Conservation (phyloP, 169 alveolate genomes). For the Theileria parva region DNA sequence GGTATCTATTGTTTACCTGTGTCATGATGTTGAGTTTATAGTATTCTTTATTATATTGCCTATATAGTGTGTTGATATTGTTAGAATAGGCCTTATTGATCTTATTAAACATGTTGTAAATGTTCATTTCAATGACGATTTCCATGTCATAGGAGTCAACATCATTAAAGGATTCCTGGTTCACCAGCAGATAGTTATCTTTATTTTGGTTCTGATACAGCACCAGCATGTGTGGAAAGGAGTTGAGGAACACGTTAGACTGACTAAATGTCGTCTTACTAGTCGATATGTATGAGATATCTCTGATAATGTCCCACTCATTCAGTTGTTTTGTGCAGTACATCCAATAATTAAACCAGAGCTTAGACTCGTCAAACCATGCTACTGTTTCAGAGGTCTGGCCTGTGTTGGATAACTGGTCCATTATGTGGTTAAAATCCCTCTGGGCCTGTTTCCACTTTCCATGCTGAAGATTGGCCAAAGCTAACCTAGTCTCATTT, state of each 20-base stretch:
- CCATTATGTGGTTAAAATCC: slow-evolving; percentile 60
- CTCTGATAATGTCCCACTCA: slow-evolving; percentile 74
- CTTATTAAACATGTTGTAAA: background rate
- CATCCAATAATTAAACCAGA: slow-evolving; percentile 78
- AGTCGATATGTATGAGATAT: slow-evolving; percentile 70
- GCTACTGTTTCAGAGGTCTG: slow-evolving; percentile 69
- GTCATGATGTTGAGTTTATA: background rate
- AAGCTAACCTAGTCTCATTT: slow-evolving; percentile 59
- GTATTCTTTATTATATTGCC: slow-evolving; percentile 8
- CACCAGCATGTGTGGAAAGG: background rate
- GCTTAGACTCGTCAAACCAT: slow-evolving; percentile 66
- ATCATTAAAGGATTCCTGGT: background rate
- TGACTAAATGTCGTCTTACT: slow-evolving; percentile 62
- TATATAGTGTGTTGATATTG: background rate
- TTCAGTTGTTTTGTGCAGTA: slow-evolving; percentile 69
- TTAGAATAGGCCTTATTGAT: background rate
- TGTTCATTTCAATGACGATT: background rate
- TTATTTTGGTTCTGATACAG: background rate
- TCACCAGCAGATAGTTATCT: background rate
- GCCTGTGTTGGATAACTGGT: slow-evolving; percentile 47
- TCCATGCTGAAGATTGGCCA: slow-evolving; percentile 52
- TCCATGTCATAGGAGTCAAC: background rate
- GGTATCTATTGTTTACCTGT: background rate
- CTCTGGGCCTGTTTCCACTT: slow-evolving; percentile 65
- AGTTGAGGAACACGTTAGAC: slow-evolving; percentile 18